phyloP scores from a whole-genome alignment of 1,284 basidiomycete genomes.

The Mycosarcoma maydis region DNA sequence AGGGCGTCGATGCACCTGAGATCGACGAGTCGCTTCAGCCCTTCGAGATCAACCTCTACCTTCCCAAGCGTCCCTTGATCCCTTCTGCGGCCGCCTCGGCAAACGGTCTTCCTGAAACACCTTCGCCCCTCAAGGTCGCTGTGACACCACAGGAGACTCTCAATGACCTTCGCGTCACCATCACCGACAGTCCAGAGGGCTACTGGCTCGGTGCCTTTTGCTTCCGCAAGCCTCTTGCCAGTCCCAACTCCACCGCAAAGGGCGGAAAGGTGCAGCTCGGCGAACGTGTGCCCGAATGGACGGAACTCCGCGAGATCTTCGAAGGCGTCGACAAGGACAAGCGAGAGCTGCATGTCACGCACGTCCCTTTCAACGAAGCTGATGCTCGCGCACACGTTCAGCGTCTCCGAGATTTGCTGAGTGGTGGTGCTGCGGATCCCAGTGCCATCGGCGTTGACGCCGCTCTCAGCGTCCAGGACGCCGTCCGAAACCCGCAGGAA shows the following conservation, averaged over 20 bases:
- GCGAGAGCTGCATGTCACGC: constrained; percentile 58
- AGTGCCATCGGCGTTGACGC: constrained; percentile 68
- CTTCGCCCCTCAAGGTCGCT: constrained; percentile 61
- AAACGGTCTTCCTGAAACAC: constrained; percentile 61
- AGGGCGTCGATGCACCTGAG: constrained; percentile 19
- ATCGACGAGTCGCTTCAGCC: constrained; percentile 52
- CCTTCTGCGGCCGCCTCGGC: constrained; percentile 47
- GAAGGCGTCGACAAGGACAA: constrained; percentile 51
- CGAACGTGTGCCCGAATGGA: constrained; percentile 61
- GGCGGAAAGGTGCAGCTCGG: constrained; percentile 42
- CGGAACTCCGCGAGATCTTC: constrained; percentile 61
- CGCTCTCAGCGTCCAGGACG: constrained; percentile 70
- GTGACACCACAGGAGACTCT: constrained; percentile 65
- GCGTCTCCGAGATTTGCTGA: constrained; percentile 70
- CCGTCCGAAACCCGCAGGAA: constrained; percentile 68
- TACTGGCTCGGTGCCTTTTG: constrained; percentile 67
- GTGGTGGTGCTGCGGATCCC: constrained; percentile 68
- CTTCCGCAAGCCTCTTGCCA: constrained; percentile 51
- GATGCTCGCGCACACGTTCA: constrained; percentile 70
- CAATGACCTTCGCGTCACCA: constrained; percentile 63
- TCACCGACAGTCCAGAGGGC: constrained; percentile 65
- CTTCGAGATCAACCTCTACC: constrained; percentile 63
- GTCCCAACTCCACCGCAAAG: constrained; percentile 16
- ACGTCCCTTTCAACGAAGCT: constrained; percentile 70
- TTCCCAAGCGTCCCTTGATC: constrained; percentile 61